Evolutionary conservation across 108 stramenopile genomes (phyloP).

Genomic region (Pelagomonas calceolata): DNA sequence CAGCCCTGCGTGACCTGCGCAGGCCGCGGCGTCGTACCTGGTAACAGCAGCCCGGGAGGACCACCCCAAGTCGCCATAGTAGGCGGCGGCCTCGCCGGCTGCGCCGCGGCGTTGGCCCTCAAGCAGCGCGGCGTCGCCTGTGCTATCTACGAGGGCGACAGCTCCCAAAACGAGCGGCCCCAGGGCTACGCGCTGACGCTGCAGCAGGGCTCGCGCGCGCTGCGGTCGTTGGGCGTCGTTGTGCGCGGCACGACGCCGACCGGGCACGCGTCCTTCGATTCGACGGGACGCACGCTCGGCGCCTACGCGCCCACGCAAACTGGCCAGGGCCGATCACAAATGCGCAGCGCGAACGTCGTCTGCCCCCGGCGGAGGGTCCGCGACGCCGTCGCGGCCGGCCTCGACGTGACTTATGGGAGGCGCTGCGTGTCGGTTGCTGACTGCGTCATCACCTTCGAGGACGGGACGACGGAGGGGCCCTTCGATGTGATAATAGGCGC

Average conservation of each 20-base stretch:
- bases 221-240: slow-evolving; percentile 46
- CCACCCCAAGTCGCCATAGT: slow-evolving; percentile 26
- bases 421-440: too few species aligned
- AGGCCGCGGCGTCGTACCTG: too few species aligned
- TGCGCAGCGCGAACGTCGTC: background rate
- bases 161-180: slow-evolving; percentile 45
- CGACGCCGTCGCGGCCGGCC: background rate
- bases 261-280: slow-evolving; percentile 13
- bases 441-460: background rate
- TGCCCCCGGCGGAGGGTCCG: slow-evolving; percentile 11
- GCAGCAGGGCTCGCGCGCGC: slow-evolving; percentile 67
- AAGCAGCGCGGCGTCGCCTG: slow-evolving; percentile 58
- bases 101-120: slow-evolving; percentile 64
- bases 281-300: slow-evolving; percentile 13
- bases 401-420: slow-evolving; percentile 1
- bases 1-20: too few species aligned
- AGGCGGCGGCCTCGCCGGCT: slow-evolving; percentile 69
- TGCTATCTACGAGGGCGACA: slow-evolving; percentile 63
- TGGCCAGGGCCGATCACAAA: slow-evolving; percentile 22
- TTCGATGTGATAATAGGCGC: slow-evolving; percentile 32
- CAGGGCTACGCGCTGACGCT: slow-evolving; percentile 79
- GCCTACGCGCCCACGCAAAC: background rate
- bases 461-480: slow-evolving; percentile 9
- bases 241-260: background rate
- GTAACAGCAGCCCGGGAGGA: too few species aligned